Evolutionary conservation across 2,329 filamentous ascomycete genomes (phyloP).

Genomic region (Aspergillus neoniger): DNA sequence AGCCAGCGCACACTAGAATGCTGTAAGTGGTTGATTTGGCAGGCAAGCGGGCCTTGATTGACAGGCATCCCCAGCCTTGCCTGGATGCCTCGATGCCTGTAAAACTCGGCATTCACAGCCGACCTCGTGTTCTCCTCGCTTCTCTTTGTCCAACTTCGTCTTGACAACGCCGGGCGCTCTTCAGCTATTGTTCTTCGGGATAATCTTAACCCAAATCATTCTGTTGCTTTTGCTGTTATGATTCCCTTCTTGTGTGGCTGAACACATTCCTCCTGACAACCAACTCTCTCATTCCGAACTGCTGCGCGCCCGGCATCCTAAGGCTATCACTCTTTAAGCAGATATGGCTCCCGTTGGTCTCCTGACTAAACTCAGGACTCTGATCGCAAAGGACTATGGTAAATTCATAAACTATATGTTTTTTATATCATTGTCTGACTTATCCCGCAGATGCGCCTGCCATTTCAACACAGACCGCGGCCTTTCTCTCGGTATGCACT

Average conservation of each 20-base stretch:
- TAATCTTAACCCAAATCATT: not conserved
- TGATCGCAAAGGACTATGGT: conserved; percentile 38
- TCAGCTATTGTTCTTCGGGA: not conserved
- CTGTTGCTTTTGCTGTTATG: not conserved
- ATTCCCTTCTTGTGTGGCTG: not conserved
- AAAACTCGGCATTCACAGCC: conserved; percentile 11
- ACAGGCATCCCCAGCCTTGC: not conserved
- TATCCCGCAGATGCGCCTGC: conserved; percentile 36
- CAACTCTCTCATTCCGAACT: conserved; percentile 1
- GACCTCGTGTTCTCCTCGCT: conserved; percentile 9
- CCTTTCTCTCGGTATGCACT: conserved; percentile 42
- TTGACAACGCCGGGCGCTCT: not conserved
- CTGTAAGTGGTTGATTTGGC: not conserved
- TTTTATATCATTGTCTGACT: conserved; percentile 12
- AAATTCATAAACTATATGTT: conserved; percentile 10
- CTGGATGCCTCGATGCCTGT: conserved; percentile 9
- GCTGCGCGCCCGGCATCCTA: not conserved
- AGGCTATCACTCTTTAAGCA: not conserved
- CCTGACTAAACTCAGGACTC: conserved; percentile 33
- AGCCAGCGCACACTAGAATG: not conserved
- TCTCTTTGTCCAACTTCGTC: conserved; percentile 6
- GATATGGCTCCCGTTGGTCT: conserved; percentile 38
- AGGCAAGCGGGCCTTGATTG: not conserved
- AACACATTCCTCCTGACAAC: not conserved
- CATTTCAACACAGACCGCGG: conserved; percentile 39